phyloP scores from a whole-genome alignment of 177 flowering plant species.

The Telopea speciosissima region DNA sequence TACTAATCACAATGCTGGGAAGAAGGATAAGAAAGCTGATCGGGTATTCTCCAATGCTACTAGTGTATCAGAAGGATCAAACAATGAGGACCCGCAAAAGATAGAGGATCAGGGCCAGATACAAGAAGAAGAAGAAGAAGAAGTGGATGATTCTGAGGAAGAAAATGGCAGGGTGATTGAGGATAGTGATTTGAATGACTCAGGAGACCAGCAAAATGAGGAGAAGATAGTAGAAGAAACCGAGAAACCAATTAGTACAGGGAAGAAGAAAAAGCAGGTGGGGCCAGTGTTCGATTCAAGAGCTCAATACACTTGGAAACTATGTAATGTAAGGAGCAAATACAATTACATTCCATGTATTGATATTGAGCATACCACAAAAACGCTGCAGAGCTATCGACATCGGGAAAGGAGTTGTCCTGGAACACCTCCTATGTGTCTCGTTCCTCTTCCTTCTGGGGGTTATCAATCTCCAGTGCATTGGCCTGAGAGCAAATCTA shows the following conservation, averaged over 20 bases:
- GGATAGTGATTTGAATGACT: slow-evolving; percentile 25
- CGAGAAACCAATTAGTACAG: slow-evolving; percentile 19
- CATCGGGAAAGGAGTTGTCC: slow-evolving; percentile 94
- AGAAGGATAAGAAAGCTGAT: slow-evolving; percentile 15
- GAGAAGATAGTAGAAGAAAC: slow-evolving; percentile 38
- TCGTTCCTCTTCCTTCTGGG: slow-evolving; percentile 71
- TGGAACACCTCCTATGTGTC: slow-evolving; percentile 58
- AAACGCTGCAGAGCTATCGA: slow-evolving; percentile 57
- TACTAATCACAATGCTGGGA: slow-evolving; percentile 20
- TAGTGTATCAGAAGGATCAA: not conserved
- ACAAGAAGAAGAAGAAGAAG: slow-evolving; percentile 17
- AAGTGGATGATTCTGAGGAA: slow-evolving; percentile 19
- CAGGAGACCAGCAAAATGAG: slow-evolving; percentile 25
- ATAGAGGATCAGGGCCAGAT: slow-evolving; percentile 20
- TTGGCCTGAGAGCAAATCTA: slow-evolving; percentile 87
- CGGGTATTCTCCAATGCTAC: not conserved
- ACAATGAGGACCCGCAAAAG: slow-evolving; percentile 13
- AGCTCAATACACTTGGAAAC: slow-evolving; percentile 67
- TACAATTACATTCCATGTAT: slow-evolving; percentile 90
- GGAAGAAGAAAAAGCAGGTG: slow-evolving; percentile 38
- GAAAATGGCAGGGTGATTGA: slow-evolving; percentile 27
- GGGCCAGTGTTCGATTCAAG: slow-evolving; percentile 76
- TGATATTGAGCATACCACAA: slow-evolving; percentile 49
- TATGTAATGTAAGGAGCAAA: slow-evolving; percentile 68
- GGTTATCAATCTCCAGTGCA: slow-evolving; percentile 59